Conservation (phyloP, 2,329 filamentous ascomycete species). For the Colletotrichum tropicale region DNA sequence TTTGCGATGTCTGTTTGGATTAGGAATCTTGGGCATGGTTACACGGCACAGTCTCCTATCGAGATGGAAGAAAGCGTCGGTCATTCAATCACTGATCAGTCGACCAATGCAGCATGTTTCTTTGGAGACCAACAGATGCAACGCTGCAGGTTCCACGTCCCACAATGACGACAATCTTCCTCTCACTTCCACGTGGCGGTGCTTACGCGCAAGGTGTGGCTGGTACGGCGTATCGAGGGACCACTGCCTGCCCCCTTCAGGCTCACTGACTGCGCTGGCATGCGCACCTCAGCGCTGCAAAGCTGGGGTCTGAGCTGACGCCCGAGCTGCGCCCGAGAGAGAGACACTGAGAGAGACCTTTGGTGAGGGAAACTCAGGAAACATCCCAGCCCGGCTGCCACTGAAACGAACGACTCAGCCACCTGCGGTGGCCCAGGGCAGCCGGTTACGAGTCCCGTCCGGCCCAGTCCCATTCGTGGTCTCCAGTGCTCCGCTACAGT, state of each 20-base stretch:
- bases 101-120: not conserved
- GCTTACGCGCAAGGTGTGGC: conserved; percentile 2
- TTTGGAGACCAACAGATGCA: not conserved
- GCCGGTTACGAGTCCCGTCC: conserved; percentile 11
- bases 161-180: conserved; percentile 21
- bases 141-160: conserved; percentile 5
- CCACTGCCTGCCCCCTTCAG: not conserved
- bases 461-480: not conserved
- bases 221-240: not conserved
- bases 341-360: not conserved
- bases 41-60: not conserved
- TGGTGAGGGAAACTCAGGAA: not conserved
- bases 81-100: not conserved
- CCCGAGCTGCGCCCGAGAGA: conserved; percentile 11
- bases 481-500: not conserved
- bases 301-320: conserved; percentile 9
- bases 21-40: not conserved
- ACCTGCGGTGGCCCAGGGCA: conserved; percentile 8
- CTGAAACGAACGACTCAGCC: conserved; percentile 21
- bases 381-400: not conserved
- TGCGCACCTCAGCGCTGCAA: not conserved
- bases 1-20: not conserved
- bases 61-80: not conserved
- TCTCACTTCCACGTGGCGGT: conserved; percentile 17
- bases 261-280: not conserved